phyloP scores from a whole-genome alignment of 169 alveolate species.

The Plasmodium fragile region DNA sequence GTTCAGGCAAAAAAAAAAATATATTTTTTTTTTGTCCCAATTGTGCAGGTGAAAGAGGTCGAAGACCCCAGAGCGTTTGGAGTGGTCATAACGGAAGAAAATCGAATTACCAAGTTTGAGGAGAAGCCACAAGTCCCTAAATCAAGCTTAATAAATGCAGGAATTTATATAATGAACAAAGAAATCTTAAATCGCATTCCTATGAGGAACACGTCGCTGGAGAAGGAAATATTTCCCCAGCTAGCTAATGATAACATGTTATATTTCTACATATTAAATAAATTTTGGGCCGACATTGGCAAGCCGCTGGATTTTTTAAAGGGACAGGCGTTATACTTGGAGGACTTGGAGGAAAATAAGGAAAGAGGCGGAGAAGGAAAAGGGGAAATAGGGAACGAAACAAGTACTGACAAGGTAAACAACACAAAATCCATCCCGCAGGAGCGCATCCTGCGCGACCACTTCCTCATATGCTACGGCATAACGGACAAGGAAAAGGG shows the following conservation, averaged over 20 bases:
- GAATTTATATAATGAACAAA: constrained; percentile 92
- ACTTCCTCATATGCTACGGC: constrained; percentile 28
- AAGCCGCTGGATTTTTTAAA: constrained; percentile 80
- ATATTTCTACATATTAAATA: constrained; percentile 85
- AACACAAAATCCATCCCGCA: neutral
- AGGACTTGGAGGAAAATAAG: constrained; percentile 24
- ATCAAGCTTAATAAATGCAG: constrained; percentile 83
- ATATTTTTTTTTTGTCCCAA: neutral
- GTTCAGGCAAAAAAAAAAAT: neutral
- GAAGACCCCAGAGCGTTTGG: constrained; percentile 98
- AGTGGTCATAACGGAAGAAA: constrained; percentile 93
- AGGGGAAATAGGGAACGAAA: neutral
- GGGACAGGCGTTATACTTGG: constrained; percentile 80
- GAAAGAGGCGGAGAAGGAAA: neutral
- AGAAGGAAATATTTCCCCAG: constrained; percentile 95
- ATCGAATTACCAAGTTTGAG: constrained; percentile 90
- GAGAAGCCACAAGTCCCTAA: constrained; percentile 94
- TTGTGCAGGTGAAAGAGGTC: constrained; percentile 90
- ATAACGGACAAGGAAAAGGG: constrained; percentile 9
- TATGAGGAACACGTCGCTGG: constrained; percentile 93
- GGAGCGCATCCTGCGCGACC: neutral
- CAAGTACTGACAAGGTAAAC: neutral
- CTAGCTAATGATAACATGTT: constrained; percentile 90
- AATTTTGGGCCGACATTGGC: constrained; percentile 89
- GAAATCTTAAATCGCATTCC: constrained; percentile 91